These are phyloP conservation scores for Rhizopogon vesiculosus DNA, from an alignment of 768 basidiomycete species.

Conservation along the genomic window DNA sequence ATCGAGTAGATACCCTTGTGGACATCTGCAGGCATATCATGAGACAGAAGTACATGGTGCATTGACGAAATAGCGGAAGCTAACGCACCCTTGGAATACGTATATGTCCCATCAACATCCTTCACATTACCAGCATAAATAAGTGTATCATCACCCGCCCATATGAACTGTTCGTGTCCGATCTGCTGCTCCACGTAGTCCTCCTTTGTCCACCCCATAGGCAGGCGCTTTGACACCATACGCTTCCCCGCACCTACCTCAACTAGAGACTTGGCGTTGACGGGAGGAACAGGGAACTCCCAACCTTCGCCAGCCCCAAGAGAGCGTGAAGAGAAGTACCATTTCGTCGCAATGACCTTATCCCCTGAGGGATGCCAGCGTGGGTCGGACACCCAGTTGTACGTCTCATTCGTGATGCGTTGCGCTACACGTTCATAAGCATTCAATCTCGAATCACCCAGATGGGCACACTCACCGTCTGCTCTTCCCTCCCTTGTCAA, in stretches of 20 bases:
- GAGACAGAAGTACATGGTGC: not conserved
- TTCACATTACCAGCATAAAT: constrained; percentile 64
- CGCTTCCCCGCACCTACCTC: constrained; percentile 43
- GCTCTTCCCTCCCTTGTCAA: constrained; percentile 55
- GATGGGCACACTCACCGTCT: constrained; percentile 27
- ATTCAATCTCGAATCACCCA: not conserved
- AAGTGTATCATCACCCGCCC: constrained; percentile 51
- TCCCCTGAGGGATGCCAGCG: constrained; percentile 65
- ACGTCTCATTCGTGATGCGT: constrained; percentile 70
- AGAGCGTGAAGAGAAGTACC: constrained; percentile 64
- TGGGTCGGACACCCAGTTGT: constrained; percentile 63
- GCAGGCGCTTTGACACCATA: constrained; percentile 51
- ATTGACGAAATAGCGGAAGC: not conserved
- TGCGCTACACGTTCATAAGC: constrained; percentile 22
- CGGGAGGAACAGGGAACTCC: constrained; percentile 51
- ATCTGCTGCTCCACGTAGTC: constrained; percentile 68
- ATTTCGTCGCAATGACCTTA: constrained; percentile 69
- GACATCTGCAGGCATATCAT: constrained; percentile 40
- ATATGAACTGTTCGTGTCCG: constrained; percentile 68
- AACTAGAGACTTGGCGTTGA: constrained; percentile 16
- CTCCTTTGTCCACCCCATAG: constrained; percentile 54
- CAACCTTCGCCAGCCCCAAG: constrained; percentile 73
- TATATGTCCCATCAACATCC: constrained; percentile 41
- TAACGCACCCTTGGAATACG: constrained; percentile 59
- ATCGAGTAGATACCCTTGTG: constrained; percentile 71